Conservation (phyloP, 108 stramenopile genomes). For the Fragilariopsis cylindrus region DNA sequence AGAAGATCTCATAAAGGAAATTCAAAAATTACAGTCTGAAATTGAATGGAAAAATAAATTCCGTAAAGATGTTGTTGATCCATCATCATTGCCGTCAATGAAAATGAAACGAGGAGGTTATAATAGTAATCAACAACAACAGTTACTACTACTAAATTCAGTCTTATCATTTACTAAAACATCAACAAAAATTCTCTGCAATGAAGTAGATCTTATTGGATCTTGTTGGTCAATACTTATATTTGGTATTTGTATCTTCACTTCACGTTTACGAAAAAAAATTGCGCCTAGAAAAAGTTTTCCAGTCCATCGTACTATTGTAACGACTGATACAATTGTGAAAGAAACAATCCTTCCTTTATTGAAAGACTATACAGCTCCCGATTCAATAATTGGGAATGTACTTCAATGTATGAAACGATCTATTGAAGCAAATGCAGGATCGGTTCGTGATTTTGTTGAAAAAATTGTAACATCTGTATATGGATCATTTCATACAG, state of each 20-base stretch:
- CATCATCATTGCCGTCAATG: neutral
- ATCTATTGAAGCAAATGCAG: no score
- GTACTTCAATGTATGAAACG: no score
- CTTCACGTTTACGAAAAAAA: neutral
- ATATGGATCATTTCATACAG: no score
- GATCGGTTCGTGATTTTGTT: no score
- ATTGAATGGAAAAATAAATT: neutral
- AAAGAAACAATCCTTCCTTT: no score
- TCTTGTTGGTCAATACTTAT: slow-evolving; percentile 7
- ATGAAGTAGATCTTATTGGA: neutral
- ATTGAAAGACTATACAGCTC: no score
- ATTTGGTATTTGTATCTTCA: neutral
- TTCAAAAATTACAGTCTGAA: neutral
- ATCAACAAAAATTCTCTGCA: neutral
- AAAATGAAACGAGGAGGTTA: no score
- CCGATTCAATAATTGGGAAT: no score
- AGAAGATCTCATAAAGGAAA: neutral
- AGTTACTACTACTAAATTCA: no score
- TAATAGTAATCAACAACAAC: no score
- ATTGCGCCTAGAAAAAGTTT: neutral
- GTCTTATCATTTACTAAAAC: neutral
- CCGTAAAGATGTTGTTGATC: neutral
- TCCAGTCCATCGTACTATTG: neutral
- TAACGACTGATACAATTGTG: neutral
- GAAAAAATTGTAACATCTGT: no score